Evolutionary conservation across 345 rosid species (phyloP).

Genomic region (Triadica sebifera): DNA sequence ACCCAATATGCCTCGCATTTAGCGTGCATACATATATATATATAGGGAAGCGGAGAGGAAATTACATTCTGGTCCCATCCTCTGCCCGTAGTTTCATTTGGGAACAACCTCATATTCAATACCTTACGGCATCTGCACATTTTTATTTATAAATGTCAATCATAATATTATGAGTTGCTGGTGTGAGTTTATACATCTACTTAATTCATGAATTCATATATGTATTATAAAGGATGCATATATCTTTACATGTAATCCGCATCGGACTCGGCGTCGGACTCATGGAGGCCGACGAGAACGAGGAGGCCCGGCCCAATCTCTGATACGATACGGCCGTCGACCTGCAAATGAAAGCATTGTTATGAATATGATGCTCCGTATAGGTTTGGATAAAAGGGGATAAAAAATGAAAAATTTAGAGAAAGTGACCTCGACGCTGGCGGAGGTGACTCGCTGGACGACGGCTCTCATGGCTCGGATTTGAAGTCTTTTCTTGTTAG

Average conservation of each 20-base stretch:
- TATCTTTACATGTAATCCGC: conserved; percentile 66
- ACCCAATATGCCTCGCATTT: neutral
- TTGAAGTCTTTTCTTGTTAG: conserved; percentile 14
- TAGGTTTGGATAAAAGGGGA: no score
- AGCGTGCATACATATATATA: neutral
- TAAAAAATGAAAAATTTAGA: neutral
- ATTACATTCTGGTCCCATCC: conserved; percentile 87
- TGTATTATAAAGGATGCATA: neutral
- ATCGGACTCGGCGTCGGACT: conserved; percentile 67
- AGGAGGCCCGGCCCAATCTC: conserved; percentile 88
- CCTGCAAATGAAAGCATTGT: conserved; percentile 34
- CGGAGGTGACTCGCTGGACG: conserved; percentile 76
- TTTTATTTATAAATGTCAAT: neutral
- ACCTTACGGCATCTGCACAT: conserved; percentile 74
- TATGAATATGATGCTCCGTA: neutral
- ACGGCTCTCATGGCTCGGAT: conserved; percentile 81
- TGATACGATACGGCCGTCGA: conserved; percentile 69
- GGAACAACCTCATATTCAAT: conserved; percentile 78
- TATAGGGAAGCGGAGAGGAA: neutral
- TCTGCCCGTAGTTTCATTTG: conserved; percentile 72
- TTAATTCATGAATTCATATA: neutral
- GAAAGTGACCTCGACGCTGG: conserved; percentile 57
- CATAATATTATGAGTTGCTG: neutral
- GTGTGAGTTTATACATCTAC: neutral
- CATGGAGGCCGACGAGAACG: conserved; percentile 77